Conservation (phyloP, 345 rosid species). For the Syzygium aqueum region DNA sequence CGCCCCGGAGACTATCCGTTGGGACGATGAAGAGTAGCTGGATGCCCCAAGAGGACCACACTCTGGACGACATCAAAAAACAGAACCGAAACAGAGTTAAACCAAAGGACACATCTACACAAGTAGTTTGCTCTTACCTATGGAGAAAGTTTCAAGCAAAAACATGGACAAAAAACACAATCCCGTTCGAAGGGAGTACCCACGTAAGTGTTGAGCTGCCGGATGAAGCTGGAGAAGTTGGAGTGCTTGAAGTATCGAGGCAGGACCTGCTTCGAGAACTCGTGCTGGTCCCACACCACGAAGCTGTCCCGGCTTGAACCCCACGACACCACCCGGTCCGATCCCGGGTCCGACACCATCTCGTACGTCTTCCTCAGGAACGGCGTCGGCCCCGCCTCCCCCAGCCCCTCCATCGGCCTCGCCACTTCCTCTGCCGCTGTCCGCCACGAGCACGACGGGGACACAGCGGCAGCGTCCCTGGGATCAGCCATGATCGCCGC, state of each 20-base stretch:
- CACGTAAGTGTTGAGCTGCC: constrained; percentile 64
- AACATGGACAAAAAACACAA: neutral
- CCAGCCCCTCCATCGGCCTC: constrained; percentile 43
- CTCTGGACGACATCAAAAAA: neutral
- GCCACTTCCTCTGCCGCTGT: constrained; percentile 10
- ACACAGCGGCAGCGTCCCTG: neutral
- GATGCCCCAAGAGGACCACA: neutral
- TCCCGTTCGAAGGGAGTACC: neutral
- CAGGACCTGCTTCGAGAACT: constrained; percentile 30
- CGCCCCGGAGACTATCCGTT: neutral
- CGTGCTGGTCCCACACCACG: constrained; percentile 42
- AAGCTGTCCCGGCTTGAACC: constrained; percentile 30
- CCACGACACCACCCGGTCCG: constrained; percentile 45
- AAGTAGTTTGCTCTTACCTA: neutral
- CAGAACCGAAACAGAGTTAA: neutral
- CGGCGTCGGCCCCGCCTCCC: constrained; percentile 46
- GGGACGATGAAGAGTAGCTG: neutral
- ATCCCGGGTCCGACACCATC: constrained; percentile 40
- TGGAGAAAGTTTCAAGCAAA: neutral
- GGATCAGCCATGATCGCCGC: neutral
- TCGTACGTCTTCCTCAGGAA: constrained; percentile 43
- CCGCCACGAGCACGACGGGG: neutral
- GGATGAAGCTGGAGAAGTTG: constrained; percentile 61
- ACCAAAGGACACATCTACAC: neutral
- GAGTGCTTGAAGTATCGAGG: constrained; percentile 65